A percentile compares a stretch with the other conserved stretches of the same genome.
Conservation (phyloP, 1,284 basidiomycete species). For the Malassezia obtusa region DNA sequence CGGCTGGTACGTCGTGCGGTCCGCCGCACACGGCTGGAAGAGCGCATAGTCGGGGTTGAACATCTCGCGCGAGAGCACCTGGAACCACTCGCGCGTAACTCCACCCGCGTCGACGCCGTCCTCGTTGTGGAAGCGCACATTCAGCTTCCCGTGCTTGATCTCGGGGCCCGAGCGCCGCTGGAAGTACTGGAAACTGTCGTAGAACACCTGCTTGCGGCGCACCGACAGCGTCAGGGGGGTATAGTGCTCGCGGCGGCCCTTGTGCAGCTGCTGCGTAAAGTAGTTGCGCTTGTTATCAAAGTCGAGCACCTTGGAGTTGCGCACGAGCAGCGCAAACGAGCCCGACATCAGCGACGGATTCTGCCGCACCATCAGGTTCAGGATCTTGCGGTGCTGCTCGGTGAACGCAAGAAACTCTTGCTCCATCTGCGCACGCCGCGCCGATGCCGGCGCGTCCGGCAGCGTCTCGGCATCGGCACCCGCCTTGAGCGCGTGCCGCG, state of each 20-base stretch:
- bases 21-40: constrained; percentile 80
- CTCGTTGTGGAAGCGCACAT: constrained; percentile 90
- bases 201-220: constrained; percentile 83
- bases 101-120: constrained; percentile 98
- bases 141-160: constrained; percentile 95
- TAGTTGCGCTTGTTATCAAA: constrained; percentile 99
- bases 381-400: constrained; percentile 81
- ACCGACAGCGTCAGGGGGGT: constrained; percentile 81
- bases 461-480: constrained; percentile 1
- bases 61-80: constrained; percentile 93
- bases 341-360: constrained; percentile 97
- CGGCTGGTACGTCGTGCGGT: constrained; percentile 86
- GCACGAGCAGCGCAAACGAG: constrained; percentile 88
- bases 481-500: constrained; percentile 61
- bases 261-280: constrained; percentile 91
- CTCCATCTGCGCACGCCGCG: constrained; percentile 51
- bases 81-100: constrained; percentile 97
- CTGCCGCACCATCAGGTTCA: constrained; percentile 95
- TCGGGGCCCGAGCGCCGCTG: constrained; percentile 85
- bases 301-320: constrained; percentile 92
- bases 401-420: constrained; percentile 90
- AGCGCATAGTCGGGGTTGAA: constrained; percentile 98
- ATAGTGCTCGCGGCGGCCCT: constrained; percentile 66
- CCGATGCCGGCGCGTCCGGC: constrained; percentile 14
- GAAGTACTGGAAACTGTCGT: constrained; percentile 89